Conservation (phyloP, 805 yeast species). For the Nakazawaea siamensis region DNA sequence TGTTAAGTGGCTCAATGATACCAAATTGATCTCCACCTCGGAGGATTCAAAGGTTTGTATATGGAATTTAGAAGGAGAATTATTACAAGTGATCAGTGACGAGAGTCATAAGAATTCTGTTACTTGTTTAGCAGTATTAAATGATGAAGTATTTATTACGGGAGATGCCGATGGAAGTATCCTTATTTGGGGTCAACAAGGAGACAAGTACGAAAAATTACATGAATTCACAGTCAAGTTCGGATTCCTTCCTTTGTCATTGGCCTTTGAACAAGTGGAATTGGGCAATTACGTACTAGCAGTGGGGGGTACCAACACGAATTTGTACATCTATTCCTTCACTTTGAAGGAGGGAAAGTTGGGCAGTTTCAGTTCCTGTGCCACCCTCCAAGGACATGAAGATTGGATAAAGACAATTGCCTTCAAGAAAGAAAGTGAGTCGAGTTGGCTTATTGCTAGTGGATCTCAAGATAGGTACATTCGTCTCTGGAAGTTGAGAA, state of each 20-base stretch:
- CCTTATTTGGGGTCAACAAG: conserved; percentile 35
- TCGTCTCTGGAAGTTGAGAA: conserved; percentile 73
- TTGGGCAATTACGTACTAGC: conserved; percentile 39
- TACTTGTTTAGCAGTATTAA: conserved; percentile 39
- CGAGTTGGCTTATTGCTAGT: conserved; percentile 64
- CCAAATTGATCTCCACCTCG: conserved; percentile 50
- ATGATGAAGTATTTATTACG: conserved; percentile 35
- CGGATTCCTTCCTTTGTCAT: conserved; percentile 43
- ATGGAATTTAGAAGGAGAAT: conserved; percentile 40
- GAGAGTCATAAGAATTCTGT: conserved; percentile 38
- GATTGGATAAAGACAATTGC: conserved; percentile 86
- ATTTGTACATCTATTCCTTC: conserved; percentile 48
- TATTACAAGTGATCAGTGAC: conserved; percentile 25
- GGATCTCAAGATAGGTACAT: conserved; percentile 93
- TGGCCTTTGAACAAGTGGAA: conserved; percentile 25
- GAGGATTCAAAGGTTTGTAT: conserved; percentile 58
- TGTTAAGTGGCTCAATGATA: conserved; percentile 46
- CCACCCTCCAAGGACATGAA: conserved; percentile 80
- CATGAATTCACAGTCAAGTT: conserved; percentile 25
- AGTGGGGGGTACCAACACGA: conserved; percentile 62
- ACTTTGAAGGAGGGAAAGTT: conserved; percentile 9
- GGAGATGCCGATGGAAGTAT: conserved; percentile 62
- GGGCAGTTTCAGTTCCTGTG: conserved; percentile 29
- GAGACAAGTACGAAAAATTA: conserved; percentile 18
- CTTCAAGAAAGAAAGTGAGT: conserved; percentile 41